Evolutionary conservation across 225 moss, liverwort and hornwort species (phyloP).

Genomic region (Sphagnum tenellum): DNA sequence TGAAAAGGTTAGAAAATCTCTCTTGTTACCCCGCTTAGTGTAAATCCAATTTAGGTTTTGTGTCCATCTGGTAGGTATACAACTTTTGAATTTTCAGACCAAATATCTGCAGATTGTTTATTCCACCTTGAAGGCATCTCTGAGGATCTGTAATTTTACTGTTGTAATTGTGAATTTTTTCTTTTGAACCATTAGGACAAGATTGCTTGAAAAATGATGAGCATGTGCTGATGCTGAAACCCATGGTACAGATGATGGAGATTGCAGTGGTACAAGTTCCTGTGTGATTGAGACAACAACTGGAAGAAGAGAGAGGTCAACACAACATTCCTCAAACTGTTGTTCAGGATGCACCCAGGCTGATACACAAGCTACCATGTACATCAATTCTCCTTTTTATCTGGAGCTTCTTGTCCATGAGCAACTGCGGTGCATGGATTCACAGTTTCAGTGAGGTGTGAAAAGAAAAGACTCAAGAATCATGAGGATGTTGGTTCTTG

Average conservation of each 20-base stretch:
- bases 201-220: neutral
- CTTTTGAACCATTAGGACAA: neutral
- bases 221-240: constrained; percentile 9
- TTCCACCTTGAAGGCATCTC: neutral
- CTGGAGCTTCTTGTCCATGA: neutral
- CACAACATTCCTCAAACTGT: constrained; percentile 12
- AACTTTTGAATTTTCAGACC: neutral
- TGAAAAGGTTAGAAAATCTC: constrained; percentile 35
- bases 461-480: neutral
- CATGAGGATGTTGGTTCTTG: no score
- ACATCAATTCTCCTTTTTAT: constrained; percentile 11
- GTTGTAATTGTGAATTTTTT: neutral
- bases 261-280: constrained; percentile 78
- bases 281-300: constrained; percentile 67
- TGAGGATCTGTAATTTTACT: neutral
- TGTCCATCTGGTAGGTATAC: no score
- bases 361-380: constrained; percentile 81
- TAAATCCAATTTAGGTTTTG: no score
- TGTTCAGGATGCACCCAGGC: constrained; percentile 47
- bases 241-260: constrained; percentile 49
- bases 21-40: no score
- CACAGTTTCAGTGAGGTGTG: neutral
- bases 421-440: neutral
- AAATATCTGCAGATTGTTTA: neutral
- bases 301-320: constrained; percentile 43